Evolutionary conservation across 805 yeast genomes (phyloP).

Genomic region (Ogataea siamensis): DNA sequence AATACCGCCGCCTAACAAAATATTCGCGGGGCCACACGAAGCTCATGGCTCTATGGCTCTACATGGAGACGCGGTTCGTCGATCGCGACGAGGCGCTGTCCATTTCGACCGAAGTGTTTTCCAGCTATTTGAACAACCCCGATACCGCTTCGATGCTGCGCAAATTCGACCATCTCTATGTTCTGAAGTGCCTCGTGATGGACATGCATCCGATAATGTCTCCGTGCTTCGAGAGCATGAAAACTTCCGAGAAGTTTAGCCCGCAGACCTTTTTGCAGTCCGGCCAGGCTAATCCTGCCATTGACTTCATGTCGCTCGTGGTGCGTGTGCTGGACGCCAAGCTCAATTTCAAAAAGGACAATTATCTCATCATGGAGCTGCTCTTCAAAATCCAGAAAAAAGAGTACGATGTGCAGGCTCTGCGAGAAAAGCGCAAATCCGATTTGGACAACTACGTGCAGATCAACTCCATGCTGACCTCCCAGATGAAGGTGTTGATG

Average conservation of each 20-base stretch:
- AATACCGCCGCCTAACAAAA: slow-evolving; percentile 5
- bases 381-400: slow-evolving; percentile 5
- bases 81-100: slow-evolving; percentile 8
- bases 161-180: slow-evolving; percentile 14
- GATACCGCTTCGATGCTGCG: slow-evolving; percentile 6
- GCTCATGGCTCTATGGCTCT: slow-evolving; percentile 19
- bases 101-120: slow-evolving; percentile 13
- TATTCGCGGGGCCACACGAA: slow-evolving; percentile 18
- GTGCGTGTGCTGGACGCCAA: slow-evolving; percentile 9
- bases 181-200: slow-evolving; percentile 18
- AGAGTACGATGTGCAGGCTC: slow-evolving; percentile 12
- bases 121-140: slow-evolving; percentile 6
- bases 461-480: slow-evolving; percentile 9
- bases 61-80: slow-evolving; percentile 12
- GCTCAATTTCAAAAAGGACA: slow-evolving; percentile 14
- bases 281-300: background rate
- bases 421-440: slow-evolving; percentile 11
- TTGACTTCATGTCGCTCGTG: slow-evolving; percentile 6
- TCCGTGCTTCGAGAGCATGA: background rate
- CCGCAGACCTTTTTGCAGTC: background rate
- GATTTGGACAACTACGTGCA: slow-evolving; percentile 12
- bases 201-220: slow-evolving; percentile 15
- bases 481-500: slow-evolving; percentile 13
- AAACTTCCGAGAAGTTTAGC: background rate
- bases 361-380: slow-evolving; percentile 7